These are phyloP conservation scores for Colletotrichum sp. DNA, from an alignment of 2,329 filamentous ascomycete species.

Conservation along the genomic window DNA sequence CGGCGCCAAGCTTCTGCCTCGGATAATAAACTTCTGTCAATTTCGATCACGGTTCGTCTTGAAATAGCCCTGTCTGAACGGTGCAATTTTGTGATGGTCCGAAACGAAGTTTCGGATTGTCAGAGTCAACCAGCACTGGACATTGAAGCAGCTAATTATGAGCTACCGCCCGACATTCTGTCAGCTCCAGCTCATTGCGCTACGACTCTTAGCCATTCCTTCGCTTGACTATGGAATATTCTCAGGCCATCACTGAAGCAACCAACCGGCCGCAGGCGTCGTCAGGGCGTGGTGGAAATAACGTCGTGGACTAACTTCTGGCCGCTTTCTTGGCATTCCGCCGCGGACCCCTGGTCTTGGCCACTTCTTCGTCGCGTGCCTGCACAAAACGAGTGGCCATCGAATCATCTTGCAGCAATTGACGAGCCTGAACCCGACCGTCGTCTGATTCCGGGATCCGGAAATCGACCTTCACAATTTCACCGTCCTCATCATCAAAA, in stretches of 20 bases:
- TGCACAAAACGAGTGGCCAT: not conserved
- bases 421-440: not conserved
- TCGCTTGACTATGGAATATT: not conserved
- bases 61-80: not conserved
- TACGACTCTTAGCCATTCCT: not conserved
- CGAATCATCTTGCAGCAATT: not conserved
- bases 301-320: not conserved
- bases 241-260: not conserved
- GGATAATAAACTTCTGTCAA: not conserved
- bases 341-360: not conserved
- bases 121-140: not conserved
- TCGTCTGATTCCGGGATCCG: not conserved
- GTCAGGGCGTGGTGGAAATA: conserved; percentile 3
- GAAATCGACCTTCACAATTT: not conserved
- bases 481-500: not conserved
- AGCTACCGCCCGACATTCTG: not conserved
- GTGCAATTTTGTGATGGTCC: not conserved
- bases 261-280: not conserved
- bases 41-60: not conserved
- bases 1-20: not conserved
- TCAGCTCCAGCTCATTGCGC: not conserved
- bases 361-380: not conserved
- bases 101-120: not conserved
- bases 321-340: conserved; percentile 1
- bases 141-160: not conserved